Base-by-base conservation (phyloP, 257 asterid genomes). In the Nicotiana paniculata region DNA sequence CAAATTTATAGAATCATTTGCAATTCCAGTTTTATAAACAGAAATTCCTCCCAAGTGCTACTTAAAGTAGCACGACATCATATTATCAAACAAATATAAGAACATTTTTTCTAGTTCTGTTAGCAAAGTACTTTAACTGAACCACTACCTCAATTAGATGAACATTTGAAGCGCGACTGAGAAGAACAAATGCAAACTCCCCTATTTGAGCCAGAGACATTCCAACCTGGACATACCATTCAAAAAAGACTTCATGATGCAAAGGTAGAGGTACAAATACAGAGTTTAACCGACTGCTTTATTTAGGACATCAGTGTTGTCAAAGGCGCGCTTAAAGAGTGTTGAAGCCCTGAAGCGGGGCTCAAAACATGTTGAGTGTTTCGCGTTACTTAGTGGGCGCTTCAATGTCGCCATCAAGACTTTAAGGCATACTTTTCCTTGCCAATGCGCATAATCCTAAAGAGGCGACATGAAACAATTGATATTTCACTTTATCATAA, bases 181-280 rank as follows among this genome's bases (percentile, higher is more conserved):
- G 93, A 86, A 92, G 97, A 81, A 93, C 97, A 84, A 93, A 93
- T 62, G 97, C 97, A 84, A 93, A 93, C 88, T 93, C 97, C 82
- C 98, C 98, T 84, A 93, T 93, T 86, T 93, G 98, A 21, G 98
- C 97, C 83, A 93, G 91, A 67, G 98, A 93, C 96, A 93, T 91
- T 67, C 95, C 98, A 86, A 93, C 98, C 98, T 93, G 89, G 68
- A 86, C 39, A 48, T 26, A 48, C 43, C 62, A 48, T 48, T 48
- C 70, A 33, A 74, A 4, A 32, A 74, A 48, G 62, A 74, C 79
- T 74, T 26, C 4, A 26, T 74, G 51, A 74, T 46, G 79, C 43
- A 48, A 48, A 74, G 55, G 37, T 57, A 74, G 62, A 74, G 39
- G 24, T 26, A 33, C 26, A 74, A 74, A 48, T 48, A 48, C 79